Conservation (phyloP, 2,329 filamentous ascomycete genomes). For the Scytalidium lignicola region DNA sequence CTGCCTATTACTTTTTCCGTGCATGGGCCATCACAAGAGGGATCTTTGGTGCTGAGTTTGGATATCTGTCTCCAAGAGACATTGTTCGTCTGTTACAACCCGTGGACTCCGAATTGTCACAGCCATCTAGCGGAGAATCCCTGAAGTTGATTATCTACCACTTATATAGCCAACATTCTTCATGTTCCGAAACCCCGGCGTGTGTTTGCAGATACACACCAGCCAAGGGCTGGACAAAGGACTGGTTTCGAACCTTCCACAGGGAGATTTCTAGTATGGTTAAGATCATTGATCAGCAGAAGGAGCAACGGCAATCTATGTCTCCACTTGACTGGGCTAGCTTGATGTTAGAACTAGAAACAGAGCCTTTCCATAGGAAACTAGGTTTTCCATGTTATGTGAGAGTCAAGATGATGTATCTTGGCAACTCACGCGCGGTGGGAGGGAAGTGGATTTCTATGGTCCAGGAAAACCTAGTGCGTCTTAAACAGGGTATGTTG, state of each 20-base stretch:
- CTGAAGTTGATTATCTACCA: background rate
- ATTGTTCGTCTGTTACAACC: background rate
- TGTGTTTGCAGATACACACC: background rate
- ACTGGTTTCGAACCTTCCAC: background rate
- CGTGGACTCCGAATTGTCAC: background rate
- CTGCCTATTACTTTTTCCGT: conserved; percentile 6
- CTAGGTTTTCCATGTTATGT: conserved; percentile 2
- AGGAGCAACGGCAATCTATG: background rate
- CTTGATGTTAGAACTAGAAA: background rate
- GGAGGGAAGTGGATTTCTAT: conserved; percentile 13
- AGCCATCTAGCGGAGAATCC: too few species aligned
- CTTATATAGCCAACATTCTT: background rate
- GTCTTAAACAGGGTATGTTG: conserved; percentile 13
- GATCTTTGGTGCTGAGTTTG: conserved; percentile 1
- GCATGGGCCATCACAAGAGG: conserved; percentile 7
- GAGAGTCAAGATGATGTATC: conserved; percentile 9
- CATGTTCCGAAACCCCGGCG: background rate
- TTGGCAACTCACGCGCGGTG: conserved; percentile 9
- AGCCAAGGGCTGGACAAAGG: background rate
- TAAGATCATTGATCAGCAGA: background rate
- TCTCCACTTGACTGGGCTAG: background rate
- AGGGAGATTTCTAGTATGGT: background rate
- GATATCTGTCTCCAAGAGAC: background rate
- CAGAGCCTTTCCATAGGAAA: conserved; percentile 5
- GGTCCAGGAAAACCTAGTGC: conserved; percentile 7